Percentiles rank a stretch among this genome's conserved stretches.
Evolutionary conservation across 2,329 filamentous ascomycete genomes (phyloP).

Genomic region (Sarocladium brachiariae): DNA sequence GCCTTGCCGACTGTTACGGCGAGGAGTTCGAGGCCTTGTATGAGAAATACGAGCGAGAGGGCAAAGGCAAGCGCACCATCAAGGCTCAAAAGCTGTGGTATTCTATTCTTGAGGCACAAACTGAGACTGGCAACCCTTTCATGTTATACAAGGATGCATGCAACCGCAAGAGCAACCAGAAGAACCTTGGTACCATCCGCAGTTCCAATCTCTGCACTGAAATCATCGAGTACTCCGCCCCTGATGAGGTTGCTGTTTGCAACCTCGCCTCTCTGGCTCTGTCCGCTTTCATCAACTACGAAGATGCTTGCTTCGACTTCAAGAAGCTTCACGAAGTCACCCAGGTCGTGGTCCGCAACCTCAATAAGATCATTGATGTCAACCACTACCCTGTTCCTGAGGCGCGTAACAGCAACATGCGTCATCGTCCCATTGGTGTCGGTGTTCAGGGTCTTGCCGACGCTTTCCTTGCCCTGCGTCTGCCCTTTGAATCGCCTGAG

Average conservation of each 20-base stretch:
- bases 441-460: constrained; percentile 97
- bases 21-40: constrained; percentile 96
- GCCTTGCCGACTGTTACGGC: constrained; percentile 91
- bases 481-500: constrained; percentile 95
- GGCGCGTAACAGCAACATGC: constrained; percentile 92
- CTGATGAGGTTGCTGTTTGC: constrained; percentile 97
- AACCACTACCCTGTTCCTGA: constrained; percentile 98
- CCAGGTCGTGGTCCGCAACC: constrained; percentile 85
- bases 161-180: constrained; percentile 99
- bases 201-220: constrained; percentile 99
- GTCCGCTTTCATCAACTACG: constrained; percentile 84
- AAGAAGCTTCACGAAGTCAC: constrained; percentile 92
- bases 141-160: constrained; percentile 99
- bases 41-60: constrained; percentile 83
- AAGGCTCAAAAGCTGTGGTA: constrained; percentile 99
- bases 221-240: constrained; percentile 94
- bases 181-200: constrained; percentile 97
- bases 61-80: constrained; percentile 81
- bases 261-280: constrained; percentile 93
- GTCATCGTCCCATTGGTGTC: constrained; percentile 90
- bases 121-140: constrained; percentile 97
- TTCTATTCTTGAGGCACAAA: constrained; percentile 94
- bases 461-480: constrained; percentile 91
- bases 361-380: constrained; percentile 97
- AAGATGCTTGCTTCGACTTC: constrained; percentile 84